Base-by-base conservation (phyloP, 495 filamentous ascomycete genomes). In the Aspergillus diversus region DNA sequence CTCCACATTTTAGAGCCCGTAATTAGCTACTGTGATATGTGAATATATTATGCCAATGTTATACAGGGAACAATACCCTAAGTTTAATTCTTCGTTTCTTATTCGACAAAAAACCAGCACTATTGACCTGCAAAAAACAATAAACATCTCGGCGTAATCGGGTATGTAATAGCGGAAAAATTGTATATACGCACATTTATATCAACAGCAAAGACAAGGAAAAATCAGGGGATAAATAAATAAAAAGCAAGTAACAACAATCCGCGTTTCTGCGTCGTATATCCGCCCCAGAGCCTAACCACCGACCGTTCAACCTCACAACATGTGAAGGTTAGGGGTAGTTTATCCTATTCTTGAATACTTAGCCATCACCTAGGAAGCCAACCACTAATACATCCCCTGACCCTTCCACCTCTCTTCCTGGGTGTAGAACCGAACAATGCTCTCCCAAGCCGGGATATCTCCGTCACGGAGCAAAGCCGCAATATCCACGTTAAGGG, bases 401-500 rank as follows among this genome's bases (percentile, higher is more conserved):
- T 34, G 31, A 17, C 60, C 63, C 60, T 34, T 49, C 80, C 78
- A 80, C 55, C 78, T 68, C 66, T 83, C 76, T 71, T 84, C 82
- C 51, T 73, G 78, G 34, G 85, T 90, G 85, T 87, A 97, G 70
- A 87, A 90, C 79, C 96, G 84, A 42, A 97, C 90, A 73, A 98
- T 73, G 50, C 86, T 82, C 73, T 96, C 86, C 69, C 90, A 92
- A 0, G 85, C 95, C 4, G 93, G 79, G 6, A 73, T 63, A 79
- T 99, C 95, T 15, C 91, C 92, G 54, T 81, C 80, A 65, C 93
- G 81, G 60, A 96, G 57, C 65, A 99, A 74, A 62, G 85, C 83
- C 55, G 93, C 94, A 4, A 96, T 84, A 75, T 99, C 95, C 9
- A 97, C 84, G 77, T 97, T 96, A 55, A 98, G 77, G 63, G 95